phyloP scores from a whole-genome alignment of 768 basidiomycete species.

The Psilocybe tampanensis region DNA sequence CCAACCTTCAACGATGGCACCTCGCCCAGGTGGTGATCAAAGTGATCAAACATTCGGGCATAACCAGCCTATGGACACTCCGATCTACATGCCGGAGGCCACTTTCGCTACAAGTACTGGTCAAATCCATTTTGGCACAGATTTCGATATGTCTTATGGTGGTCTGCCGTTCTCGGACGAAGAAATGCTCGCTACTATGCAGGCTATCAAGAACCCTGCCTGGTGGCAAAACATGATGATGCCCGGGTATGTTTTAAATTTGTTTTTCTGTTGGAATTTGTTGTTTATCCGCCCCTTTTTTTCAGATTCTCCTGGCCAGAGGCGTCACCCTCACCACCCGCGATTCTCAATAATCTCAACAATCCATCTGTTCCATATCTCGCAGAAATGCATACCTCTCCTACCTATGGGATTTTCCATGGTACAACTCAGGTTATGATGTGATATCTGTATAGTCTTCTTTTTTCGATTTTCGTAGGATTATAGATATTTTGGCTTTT shows the following conservation, averaged over 20 bases:
- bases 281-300: neutral
- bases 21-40: slow-evolving; percentile 19
- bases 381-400: slow-evolving; percentile 17
- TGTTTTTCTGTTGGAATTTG: too few species aligned
- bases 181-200: slow-evolving; percentile 72
- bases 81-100: slow-evolving; percentile 49
- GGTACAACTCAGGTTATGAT: slow-evolving; percentile 27
- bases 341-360: slow-evolving; percentile 12
- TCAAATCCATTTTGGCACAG: slow-evolving; percentile 44
- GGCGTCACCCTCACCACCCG: slow-evolving; percentile 34
- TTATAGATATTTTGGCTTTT: neutral
- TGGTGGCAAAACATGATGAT: slow-evolving; percentile 87
- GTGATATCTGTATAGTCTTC: slow-evolving; percentile 5
- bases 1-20: slow-evolving; percentile 31
- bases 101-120: slow-evolving; percentile 44
- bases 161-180: slow-evolving; percentile 44
- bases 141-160: slow-evolving; percentile 39
- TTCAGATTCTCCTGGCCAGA: slow-evolving; percentile 40
- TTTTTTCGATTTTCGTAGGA: neutral
- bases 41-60: neutral
- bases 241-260: slow-evolving; percentile 60
- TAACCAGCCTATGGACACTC: slow-evolving; percentile 29
- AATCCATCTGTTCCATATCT: slow-evolving; percentile 13
- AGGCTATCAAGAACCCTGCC: slow-evolving; percentile 66
- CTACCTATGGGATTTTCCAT: slow-evolving; percentile 31